phyloP scores from a whole-genome alignment of 2,329 filamentous ascomycete genomes.

The Xylariaceae sp. region DNA sequence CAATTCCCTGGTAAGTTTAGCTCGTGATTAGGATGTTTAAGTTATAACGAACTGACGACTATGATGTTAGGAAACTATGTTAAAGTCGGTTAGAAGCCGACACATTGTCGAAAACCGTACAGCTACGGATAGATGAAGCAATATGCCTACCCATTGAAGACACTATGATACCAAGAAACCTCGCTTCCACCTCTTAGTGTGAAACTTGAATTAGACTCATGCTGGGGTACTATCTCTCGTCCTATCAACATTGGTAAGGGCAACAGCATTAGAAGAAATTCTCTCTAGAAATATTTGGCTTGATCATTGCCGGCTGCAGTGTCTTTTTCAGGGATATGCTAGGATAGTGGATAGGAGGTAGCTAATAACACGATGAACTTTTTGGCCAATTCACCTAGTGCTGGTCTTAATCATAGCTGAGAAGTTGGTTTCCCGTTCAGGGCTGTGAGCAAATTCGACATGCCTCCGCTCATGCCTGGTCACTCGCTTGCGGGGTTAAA shows the following conservation, averaged over 20 bases:
- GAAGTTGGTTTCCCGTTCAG: too few relatives aligned
- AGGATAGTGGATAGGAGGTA: conserved; percentile 21
- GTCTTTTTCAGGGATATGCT: neutral
- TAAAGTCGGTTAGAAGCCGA: conserved; percentile 45
- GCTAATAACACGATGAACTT: conserved; percentile 2
- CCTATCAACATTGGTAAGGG: neutral
- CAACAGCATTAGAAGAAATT: neutral
- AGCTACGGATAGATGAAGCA: conserved; percentile 9
- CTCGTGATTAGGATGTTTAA: too few relatives aligned
- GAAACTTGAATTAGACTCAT: neutral
- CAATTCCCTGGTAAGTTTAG: conserved; percentile 86
- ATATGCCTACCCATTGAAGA: neutral
- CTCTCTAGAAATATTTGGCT: neutral
- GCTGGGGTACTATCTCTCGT: neutral
- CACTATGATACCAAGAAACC: conserved; percentile 6
- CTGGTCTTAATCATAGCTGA: too few relatives aligned
- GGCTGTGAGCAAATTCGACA: too few relatives aligned
- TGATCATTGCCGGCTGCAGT: neutral
- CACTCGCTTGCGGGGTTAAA: too few relatives aligned
- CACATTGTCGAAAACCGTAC: conserved; percentile 14
- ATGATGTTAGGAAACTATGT: conserved; percentile 57
- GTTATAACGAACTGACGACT: conserved; percentile 34
- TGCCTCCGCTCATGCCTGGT: too few relatives aligned
- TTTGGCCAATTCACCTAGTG: neutral
- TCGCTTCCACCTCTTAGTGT: neutral